A percentile compares a stretch with the other conserved stretches of the same genome.
phyloP scores from a whole-genome alignment of 768 basidiomycete genomes.

The Amanita exitialis region DNA sequence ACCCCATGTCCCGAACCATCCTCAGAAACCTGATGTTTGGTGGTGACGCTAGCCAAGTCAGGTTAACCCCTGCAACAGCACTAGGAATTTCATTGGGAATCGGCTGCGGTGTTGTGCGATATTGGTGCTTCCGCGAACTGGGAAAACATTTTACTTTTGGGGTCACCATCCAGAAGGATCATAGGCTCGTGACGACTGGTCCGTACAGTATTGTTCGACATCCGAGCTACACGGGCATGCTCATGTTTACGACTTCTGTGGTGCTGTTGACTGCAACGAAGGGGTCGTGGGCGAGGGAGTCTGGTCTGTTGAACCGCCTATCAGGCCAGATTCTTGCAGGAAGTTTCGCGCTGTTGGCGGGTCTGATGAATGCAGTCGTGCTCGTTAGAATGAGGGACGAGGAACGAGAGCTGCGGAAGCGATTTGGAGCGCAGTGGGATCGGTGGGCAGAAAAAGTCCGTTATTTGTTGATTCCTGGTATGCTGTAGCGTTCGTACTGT shows the following conservation, averaged over 20 bases:
- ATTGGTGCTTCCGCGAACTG: background rate
- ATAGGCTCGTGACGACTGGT: constrained; percentile 1
- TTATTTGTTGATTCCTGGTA: too few species aligned
- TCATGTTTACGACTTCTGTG: background rate
- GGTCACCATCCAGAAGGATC: background rate
- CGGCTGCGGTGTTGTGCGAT: background rate
- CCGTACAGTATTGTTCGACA: background rate
- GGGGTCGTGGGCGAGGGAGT: background rate
- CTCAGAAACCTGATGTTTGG: background rate
- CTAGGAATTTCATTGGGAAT: background rate
- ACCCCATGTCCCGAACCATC: background rate
- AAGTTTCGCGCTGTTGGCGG: background rate
- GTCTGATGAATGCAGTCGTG: background rate
- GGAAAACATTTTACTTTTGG: background rate
- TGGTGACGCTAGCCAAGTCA: background rate
- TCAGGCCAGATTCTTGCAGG: background rate
- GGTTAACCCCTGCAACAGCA: background rate
- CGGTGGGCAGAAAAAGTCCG: too few species aligned
- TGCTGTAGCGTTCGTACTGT: too few species aligned
- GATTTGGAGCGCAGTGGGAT: background rate
- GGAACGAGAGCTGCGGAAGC: background rate
- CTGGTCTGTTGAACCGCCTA: background rate
- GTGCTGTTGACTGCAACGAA: background rate
- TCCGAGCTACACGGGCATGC: background rate
- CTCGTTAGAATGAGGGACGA: background rate